Evolutionary conservation across 495 filamentous ascomycete species (phyloP), one percentile per base, ranked within the genome.

Genomic region (Penicillium paxilli): DNA sequence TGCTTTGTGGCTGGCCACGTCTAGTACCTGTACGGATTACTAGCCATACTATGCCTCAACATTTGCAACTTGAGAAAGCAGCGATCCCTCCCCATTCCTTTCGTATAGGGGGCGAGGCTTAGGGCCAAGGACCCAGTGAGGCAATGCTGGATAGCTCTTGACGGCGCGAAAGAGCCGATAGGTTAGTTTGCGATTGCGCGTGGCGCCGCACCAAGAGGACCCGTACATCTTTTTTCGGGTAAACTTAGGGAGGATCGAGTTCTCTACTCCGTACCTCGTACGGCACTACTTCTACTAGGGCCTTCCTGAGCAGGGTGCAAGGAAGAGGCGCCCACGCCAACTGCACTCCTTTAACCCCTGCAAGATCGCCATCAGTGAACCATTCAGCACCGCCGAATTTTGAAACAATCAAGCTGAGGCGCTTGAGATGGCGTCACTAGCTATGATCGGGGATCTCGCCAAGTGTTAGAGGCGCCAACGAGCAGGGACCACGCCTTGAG

Each of bases 401-500:
- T 23, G 44, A 53, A 52, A 40, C 47, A 38, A 55, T 38, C 44
- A 38, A 24, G 40, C 35, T 54, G 30, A 41, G 32, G 42, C 10
- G 51, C 26, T 46, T 28, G 3, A 23, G 35, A 57, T 52, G 57
- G 57, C 60, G 57, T 54, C 37, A 59, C 47, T 52, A 50, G 52
- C 42, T 23, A 55, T 40, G 38, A 59, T 51, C 61, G 51, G 22
- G 45, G 51, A 65, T 65, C 59, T 59, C 44, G 30, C 20, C 19
- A 16, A 40, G 46, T 44, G 21, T 16, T 41, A 44, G 14, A 49
- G 41, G 16, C 20, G 28, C 41, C 22, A 47, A 53, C n/a, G n/a
- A 52, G 59, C 62, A 51, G 44, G 59, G 62, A 54, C 59, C 59
- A 65, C 59, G 37, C 28, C 10, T 49, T 45, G 57, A 41, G 41